phyloP scores from a whole-genome alignment of 352 stramenopile genomes.

The Phytophthora kernoviae region DNA sequence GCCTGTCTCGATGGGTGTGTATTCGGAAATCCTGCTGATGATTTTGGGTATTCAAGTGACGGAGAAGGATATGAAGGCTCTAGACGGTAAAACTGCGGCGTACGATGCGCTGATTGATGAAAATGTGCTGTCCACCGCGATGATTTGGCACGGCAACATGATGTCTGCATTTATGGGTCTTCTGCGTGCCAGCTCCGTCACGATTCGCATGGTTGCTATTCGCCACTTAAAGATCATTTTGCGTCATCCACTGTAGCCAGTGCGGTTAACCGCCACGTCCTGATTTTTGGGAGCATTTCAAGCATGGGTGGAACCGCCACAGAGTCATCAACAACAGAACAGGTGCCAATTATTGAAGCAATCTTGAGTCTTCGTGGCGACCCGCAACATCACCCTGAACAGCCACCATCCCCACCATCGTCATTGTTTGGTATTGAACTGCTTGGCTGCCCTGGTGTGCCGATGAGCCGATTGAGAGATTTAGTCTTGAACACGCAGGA shows the following conservation, averaged over 20 bases:
- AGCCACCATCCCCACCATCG: constrained; percentile 20
- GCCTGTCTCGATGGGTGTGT: constrained; percentile 77
- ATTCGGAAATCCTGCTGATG: constrained; percentile 79
- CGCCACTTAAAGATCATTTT: constrained; percentile 70
- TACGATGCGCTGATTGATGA: constrained; percentile 62
- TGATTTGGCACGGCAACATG: constrained; percentile 74
- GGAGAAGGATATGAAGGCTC: constrained; percentile 51
- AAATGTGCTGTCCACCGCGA: constrained; percentile 50
- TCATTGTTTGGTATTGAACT: constrained; percentile 64
- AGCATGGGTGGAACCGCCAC: constrained; percentile 66
- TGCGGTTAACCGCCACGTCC: constrained; percentile 75
- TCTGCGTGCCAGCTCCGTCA: constrained; percentile 55
- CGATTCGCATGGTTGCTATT: constrained; percentile 68
- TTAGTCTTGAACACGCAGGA: constrained; percentile 62
- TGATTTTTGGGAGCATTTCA: constrained; percentile 83
- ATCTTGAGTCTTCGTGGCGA: constrained; percentile 76
- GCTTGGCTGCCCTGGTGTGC: constrained; percentile 49
- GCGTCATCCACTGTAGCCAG: constrained; percentile 61
- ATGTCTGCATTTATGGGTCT: constrained; percentile 68
- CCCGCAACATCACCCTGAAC: constrained; percentile 34
- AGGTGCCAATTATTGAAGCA: constrained; percentile 78
- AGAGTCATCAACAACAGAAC: constrained; percentile 77
- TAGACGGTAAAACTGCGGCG: constrained; percentile 52
- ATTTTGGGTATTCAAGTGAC: constrained; percentile 77
- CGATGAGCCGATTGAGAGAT: constrained; percentile 71